A percentile compares a stretch with the other conserved stretches of the same genome.
Evolutionary conservation across 441 rosid genomes (phyloP).

Genomic region (Dalechampia spathulata): DNA sequence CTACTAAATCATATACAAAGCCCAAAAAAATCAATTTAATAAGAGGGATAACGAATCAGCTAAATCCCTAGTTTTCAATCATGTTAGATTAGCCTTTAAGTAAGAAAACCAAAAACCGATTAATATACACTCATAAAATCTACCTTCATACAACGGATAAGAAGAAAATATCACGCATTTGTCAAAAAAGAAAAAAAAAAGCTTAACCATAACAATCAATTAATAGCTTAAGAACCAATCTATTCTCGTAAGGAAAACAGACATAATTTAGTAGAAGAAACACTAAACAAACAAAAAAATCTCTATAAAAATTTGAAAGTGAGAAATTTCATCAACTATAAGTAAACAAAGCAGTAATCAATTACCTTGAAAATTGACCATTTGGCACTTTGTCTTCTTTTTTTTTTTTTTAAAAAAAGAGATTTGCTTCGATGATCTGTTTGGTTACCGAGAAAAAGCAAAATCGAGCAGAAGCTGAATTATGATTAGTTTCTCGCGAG

Average conservation of each 20-base stretch:
- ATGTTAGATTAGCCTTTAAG: neutral
- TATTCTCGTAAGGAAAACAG: no score
- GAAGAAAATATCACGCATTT: no score
- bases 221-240: no score
- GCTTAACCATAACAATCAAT: no score
- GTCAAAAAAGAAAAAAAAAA: no score
- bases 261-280: no score
- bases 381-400: neutral
- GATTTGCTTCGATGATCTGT: neutral
- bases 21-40: no score
- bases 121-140: neutral
- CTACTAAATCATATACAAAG: no score
- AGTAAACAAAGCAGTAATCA: neutral
- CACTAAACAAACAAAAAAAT: neutral
- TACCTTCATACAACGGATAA: neutral
- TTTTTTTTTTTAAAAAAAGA: no score
- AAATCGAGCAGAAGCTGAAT: no score
- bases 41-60: neutral
- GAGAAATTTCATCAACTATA: neutral
- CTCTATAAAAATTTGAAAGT: no score
- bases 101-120: no score
- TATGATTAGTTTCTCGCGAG: neutral
- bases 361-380: slow-evolving; percentile 5
- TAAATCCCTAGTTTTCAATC: slow-evolving; percentile 7
- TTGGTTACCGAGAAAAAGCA: neutral